phyloP scores from a whole-genome alignment of 108 stramenopile genomes.

The Cyclotella baltica region DNA sequence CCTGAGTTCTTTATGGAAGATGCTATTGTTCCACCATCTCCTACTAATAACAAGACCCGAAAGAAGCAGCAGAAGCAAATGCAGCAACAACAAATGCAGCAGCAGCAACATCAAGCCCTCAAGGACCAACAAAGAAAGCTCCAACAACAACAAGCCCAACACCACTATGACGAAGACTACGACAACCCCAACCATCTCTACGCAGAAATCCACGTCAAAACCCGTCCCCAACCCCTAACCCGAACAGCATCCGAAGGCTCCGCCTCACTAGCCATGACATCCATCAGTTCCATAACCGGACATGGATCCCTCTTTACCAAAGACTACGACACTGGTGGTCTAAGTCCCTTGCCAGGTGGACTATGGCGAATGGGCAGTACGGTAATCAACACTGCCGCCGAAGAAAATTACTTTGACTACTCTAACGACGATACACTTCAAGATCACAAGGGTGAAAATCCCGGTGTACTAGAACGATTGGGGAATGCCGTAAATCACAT shows the following conservation, averaged over 20 bases:
- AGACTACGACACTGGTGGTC: not conserved
- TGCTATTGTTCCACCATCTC: not conserved
- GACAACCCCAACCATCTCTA: conserved; percentile 12
- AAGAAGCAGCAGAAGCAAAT: not conserved
- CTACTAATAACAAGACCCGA: not conserved
- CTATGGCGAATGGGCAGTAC: conserved; percentile 12
- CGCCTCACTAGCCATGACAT: conserved; percentile 16
- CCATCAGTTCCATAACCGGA: conserved; percentile 18
- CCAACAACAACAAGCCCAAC: not conserved
- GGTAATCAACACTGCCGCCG: not conserved
- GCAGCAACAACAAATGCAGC: conserved; percentile 1
- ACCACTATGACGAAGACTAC: not conserved
- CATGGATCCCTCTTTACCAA: conserved; percentile 15
- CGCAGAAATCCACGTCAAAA: conserved; percentile 20
- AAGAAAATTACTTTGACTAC: conserved; percentile 24
- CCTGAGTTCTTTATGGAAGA: conserved; percentile 13
- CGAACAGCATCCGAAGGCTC: conserved; percentile 11
- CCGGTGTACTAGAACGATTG: not conserved
- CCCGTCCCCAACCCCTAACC: not conserved
- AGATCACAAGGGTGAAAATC: not conserved
- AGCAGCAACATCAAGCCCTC: not conserved
- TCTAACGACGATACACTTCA: conserved; percentile 4
- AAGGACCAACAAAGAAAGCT: not conserved
- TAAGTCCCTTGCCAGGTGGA: conserved; percentile 1
- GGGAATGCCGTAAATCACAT: not conserved